These are phyloP conservation scores for Cladophialophora carrionii DNA, from an alignment of 2,329 filamentous ascomycete genomes.

Conservation along the genomic window DNA sequence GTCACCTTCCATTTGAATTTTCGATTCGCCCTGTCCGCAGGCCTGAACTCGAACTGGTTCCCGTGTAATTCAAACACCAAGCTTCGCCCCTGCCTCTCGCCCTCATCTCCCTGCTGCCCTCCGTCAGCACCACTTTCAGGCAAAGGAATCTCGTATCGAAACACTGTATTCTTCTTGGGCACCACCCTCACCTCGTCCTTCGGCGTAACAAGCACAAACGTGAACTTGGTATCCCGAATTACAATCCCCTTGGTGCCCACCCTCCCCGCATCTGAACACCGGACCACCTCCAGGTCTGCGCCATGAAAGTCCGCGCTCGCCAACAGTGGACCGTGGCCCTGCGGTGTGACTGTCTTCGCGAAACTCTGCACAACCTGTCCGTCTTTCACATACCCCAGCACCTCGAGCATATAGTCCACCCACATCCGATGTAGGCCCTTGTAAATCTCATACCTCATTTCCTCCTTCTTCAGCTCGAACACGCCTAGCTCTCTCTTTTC, in stretches of 20 bases:
- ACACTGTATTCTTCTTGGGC: slow-evolving; percentile 88
- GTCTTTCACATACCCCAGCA: slow-evolving; percentile 62
- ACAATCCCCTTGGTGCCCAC: slow-evolving; percentile 87
- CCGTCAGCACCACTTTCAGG: slow-evolving; percentile 37
- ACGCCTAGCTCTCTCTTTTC: slow-evolving; percentile 74
- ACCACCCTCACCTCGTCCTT: slow-evolving; percentile 61
- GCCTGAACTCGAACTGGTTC: slow-evolving; percentile 79
- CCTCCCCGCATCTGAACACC: slow-evolving; percentile 76
- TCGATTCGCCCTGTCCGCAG: slow-evolving; percentile 82
- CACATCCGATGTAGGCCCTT: slow-evolving; percentile 77
- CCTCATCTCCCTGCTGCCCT: slow-evolving; percentile 20
- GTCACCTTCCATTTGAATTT: slow-evolving; percentile 79
- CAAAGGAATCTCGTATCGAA: slow-evolving; percentile 71
- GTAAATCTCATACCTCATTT: slow-evolving; percentile 75
- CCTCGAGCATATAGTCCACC: slow-evolving; percentile 80
- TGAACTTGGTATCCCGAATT: slow-evolving; percentile 82
- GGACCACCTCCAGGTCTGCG: slow-evolving; percentile 77
- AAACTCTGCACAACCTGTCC: slow-evolving; percentile 38
- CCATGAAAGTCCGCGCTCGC: slow-evolving; percentile 90
- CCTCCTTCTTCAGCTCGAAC: slow-evolving; percentile 71
- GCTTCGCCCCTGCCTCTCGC: slow-evolving; percentile 27
- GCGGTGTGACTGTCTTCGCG: slow-evolving; percentile 55
- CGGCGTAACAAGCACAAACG: slow-evolving; percentile 79
- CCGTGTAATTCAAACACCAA: slow-evolving; percentile 85
- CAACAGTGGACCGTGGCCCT: slow-evolving; percentile 61